Percentiles rank a stretch among this genome's conserved stretches.
Conservation (phyloP, 441 rosid species). For the Kokia cookei region DNA sequence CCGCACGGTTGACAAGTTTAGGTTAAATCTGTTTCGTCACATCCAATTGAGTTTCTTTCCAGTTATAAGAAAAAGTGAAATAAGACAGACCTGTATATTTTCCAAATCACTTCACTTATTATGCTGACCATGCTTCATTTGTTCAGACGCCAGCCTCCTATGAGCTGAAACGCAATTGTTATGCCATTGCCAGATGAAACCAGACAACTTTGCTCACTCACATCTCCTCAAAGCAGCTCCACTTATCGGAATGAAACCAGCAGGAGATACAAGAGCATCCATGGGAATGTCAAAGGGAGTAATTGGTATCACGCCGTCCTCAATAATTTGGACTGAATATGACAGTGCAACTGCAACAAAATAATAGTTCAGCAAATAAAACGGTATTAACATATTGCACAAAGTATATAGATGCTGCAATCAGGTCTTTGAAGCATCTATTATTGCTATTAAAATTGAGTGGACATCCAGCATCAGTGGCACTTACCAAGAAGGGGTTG, state of each 20-base stretch:
- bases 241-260: conserved; percentile 56
- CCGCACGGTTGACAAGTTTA: too few species aligned
- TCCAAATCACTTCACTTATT: not conserved
- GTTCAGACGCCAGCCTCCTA: not conserved
- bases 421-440: not conserved
- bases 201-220: conserved; percentile 10
- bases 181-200: not conserved
- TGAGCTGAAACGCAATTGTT: too few species aligned
- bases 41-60: too few species aligned
- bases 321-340: conserved; percentile 67
- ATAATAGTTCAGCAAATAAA: not conserved
- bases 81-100: not conserved
- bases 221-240: conserved; percentile 25
- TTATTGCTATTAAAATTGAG: not conserved
- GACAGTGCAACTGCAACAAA: conserved; percentile 69
- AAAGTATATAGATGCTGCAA: not conserved
- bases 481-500: conserved; percentile 66
- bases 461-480: not conserved
- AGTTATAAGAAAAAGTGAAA: not conserved
- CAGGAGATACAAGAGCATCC: conserved; percentile 70
- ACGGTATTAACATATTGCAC: not conserved
- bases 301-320: conserved; percentile 53
- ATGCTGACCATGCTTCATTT: not conserved
- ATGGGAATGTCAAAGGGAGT: conserved; percentile 53
- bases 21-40: too few species aligned